These are phyloP conservation scores for Cryphonectria carpinicola DNA, from an alignment of 2,329 filamentous ascomycete genomes.

Conservation along the genomic window DNA sequence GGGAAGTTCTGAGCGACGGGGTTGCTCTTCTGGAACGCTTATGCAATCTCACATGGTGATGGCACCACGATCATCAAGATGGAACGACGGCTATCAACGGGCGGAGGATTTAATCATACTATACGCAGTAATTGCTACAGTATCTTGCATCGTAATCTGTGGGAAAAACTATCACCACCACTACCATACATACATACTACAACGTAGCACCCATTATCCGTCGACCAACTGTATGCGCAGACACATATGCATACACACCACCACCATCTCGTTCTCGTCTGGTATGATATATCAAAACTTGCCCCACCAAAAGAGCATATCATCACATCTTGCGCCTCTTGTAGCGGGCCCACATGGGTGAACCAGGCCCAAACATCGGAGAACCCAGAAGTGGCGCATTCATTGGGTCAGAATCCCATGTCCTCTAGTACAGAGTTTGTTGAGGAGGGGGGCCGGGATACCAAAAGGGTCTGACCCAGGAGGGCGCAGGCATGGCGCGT, in stretches of 20 bases:
- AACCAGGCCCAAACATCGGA: conserved; percentile 1
- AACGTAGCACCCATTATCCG: background rate
- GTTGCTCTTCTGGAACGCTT: background rate
- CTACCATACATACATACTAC: background rate
- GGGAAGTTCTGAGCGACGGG: no score
- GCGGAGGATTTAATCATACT: background rate
- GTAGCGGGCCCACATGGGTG: conserved; percentile 13
- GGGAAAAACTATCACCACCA: background rate
- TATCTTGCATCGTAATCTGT: background rate
- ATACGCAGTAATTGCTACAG: background rate
- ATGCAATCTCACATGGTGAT: background rate
- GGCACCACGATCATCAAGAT: background rate
- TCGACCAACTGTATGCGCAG: no score
- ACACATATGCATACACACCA: background rate
- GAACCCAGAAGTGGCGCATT: conserved; percentile 1
- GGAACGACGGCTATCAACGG: background rate
- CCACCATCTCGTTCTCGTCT: background rate
- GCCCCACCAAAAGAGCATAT: background rate
- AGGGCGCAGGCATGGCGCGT: conserved; percentile 17
- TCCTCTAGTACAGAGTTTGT: conserved; percentile 15
- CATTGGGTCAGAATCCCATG: conserved; percentile 20
- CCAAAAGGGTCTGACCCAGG: background rate
- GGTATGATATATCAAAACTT: background rate
- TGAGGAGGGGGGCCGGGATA: background rate
- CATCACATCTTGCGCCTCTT: conserved; percentile 5